These are phyloP conservation scores for Tetradesmus obliquus DNA, from an alignment of 139 green algal genomes.

Conservation along the genomic window DNA sequence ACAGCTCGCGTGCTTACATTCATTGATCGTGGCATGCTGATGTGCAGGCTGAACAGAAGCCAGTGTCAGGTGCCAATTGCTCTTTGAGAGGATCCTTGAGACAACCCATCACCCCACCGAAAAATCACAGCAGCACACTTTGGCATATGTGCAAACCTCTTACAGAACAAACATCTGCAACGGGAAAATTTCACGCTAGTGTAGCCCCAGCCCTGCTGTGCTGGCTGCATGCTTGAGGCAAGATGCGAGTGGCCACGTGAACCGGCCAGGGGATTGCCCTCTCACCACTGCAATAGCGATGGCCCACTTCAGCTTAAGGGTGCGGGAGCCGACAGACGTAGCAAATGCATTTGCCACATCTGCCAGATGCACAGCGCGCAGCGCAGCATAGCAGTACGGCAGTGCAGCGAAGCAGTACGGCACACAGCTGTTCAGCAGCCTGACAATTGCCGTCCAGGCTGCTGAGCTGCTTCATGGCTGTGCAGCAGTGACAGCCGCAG, in stretches of 20 bases:
- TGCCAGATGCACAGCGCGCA: background rate
- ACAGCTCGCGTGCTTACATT: too few relatives aligned
- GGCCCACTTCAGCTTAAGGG: slow-evolving; percentile 43
- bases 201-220: too few relatives aligned
- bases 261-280: background rate
- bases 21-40: too few relatives aligned
- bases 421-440: background rate
- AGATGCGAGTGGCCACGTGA: background rate
- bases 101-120: too few relatives aligned
- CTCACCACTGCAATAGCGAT: slow-evolving; percentile 37
- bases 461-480: background rate
- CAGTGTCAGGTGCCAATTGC: too few relatives aligned
- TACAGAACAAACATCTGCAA: background rate
- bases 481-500: too few relatives aligned
- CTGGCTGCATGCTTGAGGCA: background rate
- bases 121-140: too few relatives aligned
- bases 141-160: too few relatives aligned
- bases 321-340: slow-evolving; percentile 52
- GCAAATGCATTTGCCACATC: slow-evolving; percentile 62
- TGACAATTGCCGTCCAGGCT: background rate
- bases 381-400: background rate
- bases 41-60: too few relatives aligned
- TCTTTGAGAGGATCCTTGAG: too few relatives aligned
- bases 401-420: background rate
- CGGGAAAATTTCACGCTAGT: too few relatives aligned